A percentile compares a stretch with the other conserved stretches of the same genome.
These are phyloP conservation scores for Phaffia tasmanica DNA, from an alignment of 768 basidiomycete genomes.

Conservation along the genomic window DNA sequence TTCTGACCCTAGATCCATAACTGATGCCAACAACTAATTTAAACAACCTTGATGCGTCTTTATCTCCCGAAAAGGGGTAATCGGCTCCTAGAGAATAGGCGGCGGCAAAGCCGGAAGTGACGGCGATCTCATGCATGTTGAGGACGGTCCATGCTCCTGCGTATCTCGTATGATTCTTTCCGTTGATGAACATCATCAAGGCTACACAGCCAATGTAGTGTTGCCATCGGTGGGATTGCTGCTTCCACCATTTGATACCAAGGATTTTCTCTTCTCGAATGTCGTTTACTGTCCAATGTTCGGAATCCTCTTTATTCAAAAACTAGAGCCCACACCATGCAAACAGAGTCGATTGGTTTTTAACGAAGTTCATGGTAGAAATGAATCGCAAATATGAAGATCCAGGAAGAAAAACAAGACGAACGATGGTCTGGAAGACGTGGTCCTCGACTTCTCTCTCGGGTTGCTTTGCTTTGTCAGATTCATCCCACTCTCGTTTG, in stretches of 20 bases:
- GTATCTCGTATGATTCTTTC: slow-evolving; percentile 39
- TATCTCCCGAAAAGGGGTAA: slow-evolving; percentile 38
- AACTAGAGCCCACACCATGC: too few relatives aligned
- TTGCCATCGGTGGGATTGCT: slow-evolving; percentile 48
- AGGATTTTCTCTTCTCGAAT: slow-evolving; percentile 41
- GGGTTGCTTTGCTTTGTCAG: slow-evolving; percentile 29
- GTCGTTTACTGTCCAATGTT: slow-evolving; percentile 42
- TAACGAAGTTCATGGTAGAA: too few relatives aligned
- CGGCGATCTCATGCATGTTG: slow-evolving; percentile 42
- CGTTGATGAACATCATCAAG: slow-evolving; percentile 41
- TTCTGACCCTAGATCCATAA: neutral
- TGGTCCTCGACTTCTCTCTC: slow-evolving; percentile 40
- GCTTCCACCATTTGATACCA: slow-evolving; percentile 48
- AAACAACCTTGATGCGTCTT: slow-evolving; percentile 23
- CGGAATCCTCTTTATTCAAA: slow-evolving; percentile 35
- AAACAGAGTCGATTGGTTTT: too few relatives aligned
- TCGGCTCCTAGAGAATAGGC: slow-evolving; percentile 41
- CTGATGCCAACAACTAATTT: slow-evolving; percentile 11
- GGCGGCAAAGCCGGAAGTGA: slow-evolving; percentile 41
- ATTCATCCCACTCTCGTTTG: slow-evolving; percentile 33
- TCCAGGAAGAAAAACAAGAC: slow-evolving; percentile 40
- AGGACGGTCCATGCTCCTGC: slow-evolving; percentile 41
- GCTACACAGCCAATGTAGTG: slow-evolving; percentile 40
- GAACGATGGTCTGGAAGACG: slow-evolving; percentile 45
- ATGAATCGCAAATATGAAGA: too few relatives aligned